Evolutionary conservation across 2,329 filamentous ascomycete genomes (phyloP).

Genomic region (Colletotrichum salicis): DNA sequence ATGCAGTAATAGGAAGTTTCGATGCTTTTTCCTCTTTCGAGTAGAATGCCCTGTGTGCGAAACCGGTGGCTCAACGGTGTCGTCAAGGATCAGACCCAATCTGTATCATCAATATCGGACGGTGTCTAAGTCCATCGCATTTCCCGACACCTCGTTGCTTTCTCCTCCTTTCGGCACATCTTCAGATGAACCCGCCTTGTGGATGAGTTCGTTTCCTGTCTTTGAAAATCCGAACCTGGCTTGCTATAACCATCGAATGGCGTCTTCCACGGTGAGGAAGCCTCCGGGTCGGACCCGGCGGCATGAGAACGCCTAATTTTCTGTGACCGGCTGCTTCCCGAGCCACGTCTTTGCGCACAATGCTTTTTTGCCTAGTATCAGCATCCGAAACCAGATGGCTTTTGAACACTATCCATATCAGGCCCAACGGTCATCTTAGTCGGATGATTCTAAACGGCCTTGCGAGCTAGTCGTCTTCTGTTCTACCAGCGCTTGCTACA

Average conservation of each 20-base stretch:
- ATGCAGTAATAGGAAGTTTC: conserved; percentile 29
- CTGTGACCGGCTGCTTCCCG: conserved; percentile 24
- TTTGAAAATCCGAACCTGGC: background rate
- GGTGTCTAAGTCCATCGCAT: conserved; percentile 14
- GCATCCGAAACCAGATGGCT: conserved; percentile 12
- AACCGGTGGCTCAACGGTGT: conserved; percentile 4
- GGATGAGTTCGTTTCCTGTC: conserved; percentile 12
- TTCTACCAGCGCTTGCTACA: background rate
- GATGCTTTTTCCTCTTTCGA: conserved; percentile 31
- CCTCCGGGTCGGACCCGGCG: conserved; percentile 14
- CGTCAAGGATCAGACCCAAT: conserved; percentile 17
- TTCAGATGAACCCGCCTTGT: conserved; percentile 22
- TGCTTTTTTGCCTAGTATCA: background rate
- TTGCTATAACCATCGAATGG: background rate
- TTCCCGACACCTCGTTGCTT: conserved; percentile 27
- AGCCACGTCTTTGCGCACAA: conserved; percentile 26
- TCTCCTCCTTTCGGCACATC: conserved; percentile 27
- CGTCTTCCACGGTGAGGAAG: background rate
- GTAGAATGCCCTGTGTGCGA: conserved; percentile 25
- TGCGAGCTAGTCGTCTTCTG: background rate
- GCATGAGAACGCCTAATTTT: conserved; percentile 22
- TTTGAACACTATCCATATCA: background rate
- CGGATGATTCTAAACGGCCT: conserved; percentile 7
- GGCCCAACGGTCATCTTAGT: background rate
- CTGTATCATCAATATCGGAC: conserved; percentile 29